phyloP scores from a whole-genome alignment of 176 grass and related monocot species.

The Hsuehochloa calcarea region DNA sequence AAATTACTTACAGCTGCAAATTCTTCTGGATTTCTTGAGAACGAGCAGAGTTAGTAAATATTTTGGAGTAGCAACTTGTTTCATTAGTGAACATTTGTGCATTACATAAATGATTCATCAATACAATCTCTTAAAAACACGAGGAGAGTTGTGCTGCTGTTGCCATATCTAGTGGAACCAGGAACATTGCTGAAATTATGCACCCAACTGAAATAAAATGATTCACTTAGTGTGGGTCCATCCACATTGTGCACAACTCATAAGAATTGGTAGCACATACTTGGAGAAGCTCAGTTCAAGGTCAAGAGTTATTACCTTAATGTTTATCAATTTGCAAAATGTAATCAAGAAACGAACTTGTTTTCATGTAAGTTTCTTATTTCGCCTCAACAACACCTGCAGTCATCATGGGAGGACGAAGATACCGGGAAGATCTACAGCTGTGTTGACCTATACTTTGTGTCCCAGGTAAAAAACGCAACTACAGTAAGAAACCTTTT shows the following conservation, averaged over 20 bases:
- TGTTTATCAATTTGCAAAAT: constrained; percentile 1
- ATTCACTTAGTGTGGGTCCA: background rate
- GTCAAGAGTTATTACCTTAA: background rate
- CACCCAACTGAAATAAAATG: constrained; percentile 4
- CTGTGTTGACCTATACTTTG: constrained; percentile 94
- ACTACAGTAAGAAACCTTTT: background rate
- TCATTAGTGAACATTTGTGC: background rate
- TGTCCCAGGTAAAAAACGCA: constrained; percentile 62
- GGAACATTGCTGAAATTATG: background rate
- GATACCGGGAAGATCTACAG: constrained; percentile 85
- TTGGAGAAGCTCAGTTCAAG: constrained; percentile 11
- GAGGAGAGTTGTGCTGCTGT: background rate
- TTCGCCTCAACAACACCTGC: constrained; percentile 28
- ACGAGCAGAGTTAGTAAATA: background rate
- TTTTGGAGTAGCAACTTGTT: background rate
- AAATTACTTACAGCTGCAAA: background rate
- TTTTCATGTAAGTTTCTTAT: constrained; percentile 12
- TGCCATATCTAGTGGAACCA: constrained; percentile 14
- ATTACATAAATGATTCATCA: background rate
- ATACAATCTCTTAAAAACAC: constrained; percentile 10
- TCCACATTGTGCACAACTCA: background rate
- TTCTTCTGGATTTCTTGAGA: background rate
- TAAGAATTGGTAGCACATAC: constrained; percentile 13
- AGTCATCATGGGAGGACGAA: constrained; percentile 97
- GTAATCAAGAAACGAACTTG: background rate